Percentiles rank a stretch among this genome's conserved stretches.
Evolutionary conservation across 768 basidiomycete genomes (phyloP).

Genomic region (Lactifluus hygrophoroides): DNA sequence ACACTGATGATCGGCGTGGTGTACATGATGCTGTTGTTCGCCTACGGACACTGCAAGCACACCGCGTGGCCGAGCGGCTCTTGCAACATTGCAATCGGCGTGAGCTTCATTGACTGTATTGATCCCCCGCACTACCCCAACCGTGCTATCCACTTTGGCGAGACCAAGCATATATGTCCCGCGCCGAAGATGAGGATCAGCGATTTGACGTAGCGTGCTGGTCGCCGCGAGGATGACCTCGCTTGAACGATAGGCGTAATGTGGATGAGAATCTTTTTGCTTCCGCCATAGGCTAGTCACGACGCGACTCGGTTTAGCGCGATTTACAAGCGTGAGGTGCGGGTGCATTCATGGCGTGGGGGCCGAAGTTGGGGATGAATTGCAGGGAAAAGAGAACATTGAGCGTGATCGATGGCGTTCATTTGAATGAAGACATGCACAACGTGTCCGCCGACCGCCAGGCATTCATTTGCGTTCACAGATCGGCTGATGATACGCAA

Average conservation of each 20-base stretch:
- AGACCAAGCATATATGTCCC: neutral
- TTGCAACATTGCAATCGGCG: neutral
- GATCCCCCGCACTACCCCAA: neutral
- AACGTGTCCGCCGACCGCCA: constrained; percentile 14
- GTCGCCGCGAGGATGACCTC: constrained; percentile 1
- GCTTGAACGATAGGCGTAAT: neutral
- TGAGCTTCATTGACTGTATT: neutral
- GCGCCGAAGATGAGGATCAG: constrained; percentile 1
- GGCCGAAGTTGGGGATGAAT: neutral
- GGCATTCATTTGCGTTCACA: constrained; percentile 10
- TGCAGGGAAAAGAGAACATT: neutral
- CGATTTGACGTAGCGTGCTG: constrained; percentile 2
- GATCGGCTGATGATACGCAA: constrained; percentile 13
- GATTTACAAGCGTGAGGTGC: neutral
- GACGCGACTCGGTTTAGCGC: neutral
- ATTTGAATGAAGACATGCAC: constrained; percentile 1
- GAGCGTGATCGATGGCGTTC: constrained; percentile 5
- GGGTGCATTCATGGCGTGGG: neutral
- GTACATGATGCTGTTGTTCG: neutral
- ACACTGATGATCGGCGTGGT: constrained; percentile 7
- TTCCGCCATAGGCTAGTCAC: neutral
- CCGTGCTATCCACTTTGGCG: neutral
- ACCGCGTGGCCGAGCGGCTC: neutral
- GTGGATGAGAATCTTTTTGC: neutral
- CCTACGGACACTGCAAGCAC: neutral